Percentiles rank a stretch among this genome's conserved stretches.
Conservation (phyloP, 1,284 basidiomycete species). For the Heliocybe sulcata region DNA sequence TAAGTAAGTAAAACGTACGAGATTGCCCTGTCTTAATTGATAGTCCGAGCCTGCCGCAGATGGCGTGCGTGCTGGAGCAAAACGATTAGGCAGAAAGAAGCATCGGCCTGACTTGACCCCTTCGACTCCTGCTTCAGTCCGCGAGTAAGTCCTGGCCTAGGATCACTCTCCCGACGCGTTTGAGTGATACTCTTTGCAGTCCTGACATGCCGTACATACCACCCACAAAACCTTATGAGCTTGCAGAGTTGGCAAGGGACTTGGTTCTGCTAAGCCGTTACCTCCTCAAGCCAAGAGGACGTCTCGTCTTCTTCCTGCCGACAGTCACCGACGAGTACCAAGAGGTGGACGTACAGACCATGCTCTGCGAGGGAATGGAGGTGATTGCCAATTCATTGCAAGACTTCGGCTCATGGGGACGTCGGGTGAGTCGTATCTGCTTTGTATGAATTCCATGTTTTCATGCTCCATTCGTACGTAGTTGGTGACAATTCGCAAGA, state of each 20-base stretch:
- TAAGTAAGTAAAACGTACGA: conserved; percentile 29
- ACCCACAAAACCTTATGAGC: conserved; percentile 88
- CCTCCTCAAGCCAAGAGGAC: conserved; percentile 78
- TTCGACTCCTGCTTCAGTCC: neutral
- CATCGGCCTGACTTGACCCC: conserved; percentile 23
- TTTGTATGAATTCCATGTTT: neutral
- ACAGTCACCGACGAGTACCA: conserved; percentile 89
- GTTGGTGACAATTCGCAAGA: conserved; percentile 88
- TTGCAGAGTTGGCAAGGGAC: conserved; percentile 80
- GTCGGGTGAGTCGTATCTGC: conserved; percentile 57
- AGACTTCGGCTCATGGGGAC: conserved; percentile 93
- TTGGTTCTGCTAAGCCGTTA: conserved; percentile 81
- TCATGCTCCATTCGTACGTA: conserved; percentile 20
- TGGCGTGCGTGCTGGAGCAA: conserved; percentile 94
- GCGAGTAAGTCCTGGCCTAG: neutral
- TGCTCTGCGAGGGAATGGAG: conserved; percentile 82
- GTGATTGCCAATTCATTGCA: conserved; percentile 87
- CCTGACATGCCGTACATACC: conserved; percentile 71
- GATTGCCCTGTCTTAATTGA: conserved; percentile 2
- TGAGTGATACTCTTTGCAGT: conserved; percentile 17
- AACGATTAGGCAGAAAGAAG: conserved; percentile 78
- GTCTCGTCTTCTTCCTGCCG: conserved; percentile 93
- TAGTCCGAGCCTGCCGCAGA: conserved; percentile 38
- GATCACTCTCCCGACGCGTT: neutral
- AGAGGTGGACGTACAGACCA: conserved; percentile 71